Evolutionary conservation across 768 basidiomycete genomes (phyloP), one percentile per base, ranked within the genome.

Genomic region (Suillus fuscotomentosus): DNA sequence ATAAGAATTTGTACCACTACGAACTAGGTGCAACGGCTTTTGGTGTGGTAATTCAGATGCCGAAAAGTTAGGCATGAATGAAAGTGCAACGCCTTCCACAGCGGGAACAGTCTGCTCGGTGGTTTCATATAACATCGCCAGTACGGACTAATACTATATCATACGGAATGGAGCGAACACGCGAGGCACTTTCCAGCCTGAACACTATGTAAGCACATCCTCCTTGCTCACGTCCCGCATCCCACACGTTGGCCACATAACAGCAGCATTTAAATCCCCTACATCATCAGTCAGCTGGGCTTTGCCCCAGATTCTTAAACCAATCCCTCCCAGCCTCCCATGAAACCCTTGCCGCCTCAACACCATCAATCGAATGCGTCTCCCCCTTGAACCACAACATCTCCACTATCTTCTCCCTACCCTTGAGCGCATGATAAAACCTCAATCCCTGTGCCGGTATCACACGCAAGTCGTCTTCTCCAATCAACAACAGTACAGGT

Each of bases 391-490:
- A 90, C 56, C 81, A 71, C 42, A 89, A 73, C 82, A 90, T 80
- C 56, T 88, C 85, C 17, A 88, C 83, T 6, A 77, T 73, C 62
- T 76, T 71, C 14, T 66, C 72, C 15, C 68, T 62, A 8, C 79
- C 84, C 70, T 85, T 89, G 62, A 92, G 71, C 5, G 84, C 84
- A 73, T 92, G 88, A 65, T 88, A 92, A 70, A 85, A 89, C 8
- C 80, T 82, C 62, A 80, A 79, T 0, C 86, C 85, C 59, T 92
- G 89, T 6, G 82, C 80, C 0, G 88, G 84, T 5, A 87, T 82
- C 5, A 89, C 90, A 0, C 90, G 77, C 50, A 83, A 74, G 70
- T 92, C 90, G 20, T 80, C 79, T 10, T 81, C 81, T 0, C 91
- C 91, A 13, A 91, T 74, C 24, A 87, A 70, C 15, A 92, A 70